phyloP scores from a whole-genome alignment of 176 grass and related monocot genomes.

The Lolium multiflorum region DNA sequence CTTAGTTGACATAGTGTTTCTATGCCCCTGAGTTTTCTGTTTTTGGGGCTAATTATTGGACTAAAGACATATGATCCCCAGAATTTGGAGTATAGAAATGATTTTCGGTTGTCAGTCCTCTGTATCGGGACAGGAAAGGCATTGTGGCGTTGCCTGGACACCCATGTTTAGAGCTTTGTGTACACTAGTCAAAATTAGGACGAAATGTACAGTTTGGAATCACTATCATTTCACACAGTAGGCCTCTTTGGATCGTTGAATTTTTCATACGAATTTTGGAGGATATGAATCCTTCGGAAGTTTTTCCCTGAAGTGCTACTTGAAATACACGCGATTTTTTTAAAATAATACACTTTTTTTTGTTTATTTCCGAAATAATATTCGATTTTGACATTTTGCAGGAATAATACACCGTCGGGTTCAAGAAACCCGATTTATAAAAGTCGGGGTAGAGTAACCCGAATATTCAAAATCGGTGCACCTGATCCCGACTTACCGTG shows the following conservation, averaged over 20 bases:
- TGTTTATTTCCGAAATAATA: too few species aligned
- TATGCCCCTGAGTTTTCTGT: neutral
- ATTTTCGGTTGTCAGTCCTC: neutral
- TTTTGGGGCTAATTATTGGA: neutral
- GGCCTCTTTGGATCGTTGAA: neutral
- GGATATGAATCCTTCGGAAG: neutral
- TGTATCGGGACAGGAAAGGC: neutral
- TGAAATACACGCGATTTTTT: too few species aligned
- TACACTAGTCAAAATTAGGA: neutral
- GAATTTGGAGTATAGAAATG: neutral
- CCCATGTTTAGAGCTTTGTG: neutral
- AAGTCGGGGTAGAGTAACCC: too few species aligned
- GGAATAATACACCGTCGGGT: too few species aligned
- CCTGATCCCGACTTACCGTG: too few species aligned
- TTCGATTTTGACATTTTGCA: too few species aligned
- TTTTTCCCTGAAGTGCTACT: neutral
- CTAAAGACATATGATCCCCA: neutral
- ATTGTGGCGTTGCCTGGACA: constrained; percentile 5
- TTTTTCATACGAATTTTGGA: constrained; percentile 12
- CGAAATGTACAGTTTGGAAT: neutral
- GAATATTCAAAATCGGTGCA: too few species aligned
- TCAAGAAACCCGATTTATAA: too few species aligned
- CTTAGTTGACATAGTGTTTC: too few species aligned
- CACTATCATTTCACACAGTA: neutral
- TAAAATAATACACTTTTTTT: too few species aligned